Conservation (phyloP, 2,329 filamentous ascomycete genomes). For the Diaporthe amygdali region DNA sequence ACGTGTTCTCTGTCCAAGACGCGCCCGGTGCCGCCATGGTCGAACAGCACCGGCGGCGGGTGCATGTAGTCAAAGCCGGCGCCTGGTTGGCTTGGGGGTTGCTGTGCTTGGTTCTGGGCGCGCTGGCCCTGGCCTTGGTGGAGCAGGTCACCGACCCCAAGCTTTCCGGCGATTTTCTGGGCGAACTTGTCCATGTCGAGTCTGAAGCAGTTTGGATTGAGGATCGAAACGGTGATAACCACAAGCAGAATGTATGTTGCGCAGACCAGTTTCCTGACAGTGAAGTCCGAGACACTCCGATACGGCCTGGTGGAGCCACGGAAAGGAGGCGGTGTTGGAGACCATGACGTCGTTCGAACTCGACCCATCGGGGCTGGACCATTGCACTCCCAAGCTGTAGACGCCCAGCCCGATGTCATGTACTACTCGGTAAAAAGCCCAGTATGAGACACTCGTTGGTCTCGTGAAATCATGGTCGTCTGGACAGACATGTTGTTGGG, state of each 20-base stretch:
- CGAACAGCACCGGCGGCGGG: not conserved
- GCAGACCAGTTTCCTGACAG: conserved; percentile 5
- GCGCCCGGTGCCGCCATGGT: not conserved
- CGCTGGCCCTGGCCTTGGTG: not conserved
- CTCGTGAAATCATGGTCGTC: not conserved
- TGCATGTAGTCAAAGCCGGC: not conserved
- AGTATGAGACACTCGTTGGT: not conserved
- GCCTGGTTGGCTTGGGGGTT: not conserved
- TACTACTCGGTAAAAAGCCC: not conserved
- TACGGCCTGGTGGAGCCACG: not conserved
- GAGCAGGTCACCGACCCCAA: conserved; percentile 5
- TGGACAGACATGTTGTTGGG: not conserved
- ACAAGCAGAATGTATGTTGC: conserved; percentile 7
- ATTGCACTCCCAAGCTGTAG: conserved; percentile 1
- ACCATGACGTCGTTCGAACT: conserved; percentile 9
- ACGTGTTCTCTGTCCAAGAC: conserved; percentile 29
- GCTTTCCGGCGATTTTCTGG: conserved; percentile 8
- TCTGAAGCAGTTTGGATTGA: not conserved
- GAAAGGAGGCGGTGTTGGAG: not conserved
- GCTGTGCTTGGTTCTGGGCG: not conserved
- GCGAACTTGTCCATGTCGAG: conserved; percentile 3
- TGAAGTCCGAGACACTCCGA: conserved; percentile 6
- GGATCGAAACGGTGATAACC: not conserved
- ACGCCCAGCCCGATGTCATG: not conserved
- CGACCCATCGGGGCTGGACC: not conserved